Evolutionary conservation across 2,329 filamentous ascomycete species (phyloP).

Genomic region (Fusarium nygamai): DNA sequence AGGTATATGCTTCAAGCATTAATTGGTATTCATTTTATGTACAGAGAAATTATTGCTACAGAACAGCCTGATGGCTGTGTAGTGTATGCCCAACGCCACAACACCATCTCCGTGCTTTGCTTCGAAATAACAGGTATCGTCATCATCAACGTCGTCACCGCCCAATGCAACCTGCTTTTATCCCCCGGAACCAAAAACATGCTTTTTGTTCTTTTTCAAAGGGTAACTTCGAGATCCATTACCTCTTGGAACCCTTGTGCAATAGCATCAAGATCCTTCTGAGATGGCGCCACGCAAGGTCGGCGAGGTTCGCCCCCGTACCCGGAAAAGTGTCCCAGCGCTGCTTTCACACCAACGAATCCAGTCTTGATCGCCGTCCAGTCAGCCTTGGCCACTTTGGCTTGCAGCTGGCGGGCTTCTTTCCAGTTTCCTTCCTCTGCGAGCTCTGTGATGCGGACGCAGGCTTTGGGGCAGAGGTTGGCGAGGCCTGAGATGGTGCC

Average conservation of each 20-base stretch:
- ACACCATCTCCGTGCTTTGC: slow-evolving; percentile 34
- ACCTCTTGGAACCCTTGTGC: slow-evolving; percentile 51
- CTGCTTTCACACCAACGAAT: slow-evolving; percentile 60
- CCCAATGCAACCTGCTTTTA: slow-evolving; percentile 29
- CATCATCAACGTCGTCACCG: slow-evolving; percentile 24
- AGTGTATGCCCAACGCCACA: slow-evolving; percentile 35
- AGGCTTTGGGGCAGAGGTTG: slow-evolving; percentile 52
- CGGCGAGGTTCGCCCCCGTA: slow-evolving; percentile 53
- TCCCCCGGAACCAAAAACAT: neutral
- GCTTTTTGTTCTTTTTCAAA: slow-evolving; percentile 22
- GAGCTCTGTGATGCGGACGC: slow-evolving; percentile 48
- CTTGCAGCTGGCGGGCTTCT: slow-evolving; percentile 51
- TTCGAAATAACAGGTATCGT: slow-evolving; percentile 26
- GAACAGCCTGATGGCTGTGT: slow-evolving; percentile 20
- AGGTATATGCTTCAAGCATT: neutral
- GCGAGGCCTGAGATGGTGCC: slow-evolving; percentile 54
- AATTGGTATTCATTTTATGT: neutral
- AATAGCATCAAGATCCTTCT: slow-evolving; percentile 48
- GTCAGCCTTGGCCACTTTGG: slow-evolving; percentile 56
- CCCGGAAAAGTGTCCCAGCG: slow-evolving; percentile 53
- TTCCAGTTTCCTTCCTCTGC: slow-evolving; percentile 47
- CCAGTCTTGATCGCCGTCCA: slow-evolving; percentile 60
- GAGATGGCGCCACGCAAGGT: slow-evolving; percentile 51
- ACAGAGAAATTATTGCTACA: slow-evolving; percentile 31
- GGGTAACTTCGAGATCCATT: slow-evolving; percentile 44